Evolutionary conservation across 2,329 filamentous ascomycete species (phyloP), one percentile per base, ranked within the genome.

Genomic region (Taxawa tesnikishii): DNA sequence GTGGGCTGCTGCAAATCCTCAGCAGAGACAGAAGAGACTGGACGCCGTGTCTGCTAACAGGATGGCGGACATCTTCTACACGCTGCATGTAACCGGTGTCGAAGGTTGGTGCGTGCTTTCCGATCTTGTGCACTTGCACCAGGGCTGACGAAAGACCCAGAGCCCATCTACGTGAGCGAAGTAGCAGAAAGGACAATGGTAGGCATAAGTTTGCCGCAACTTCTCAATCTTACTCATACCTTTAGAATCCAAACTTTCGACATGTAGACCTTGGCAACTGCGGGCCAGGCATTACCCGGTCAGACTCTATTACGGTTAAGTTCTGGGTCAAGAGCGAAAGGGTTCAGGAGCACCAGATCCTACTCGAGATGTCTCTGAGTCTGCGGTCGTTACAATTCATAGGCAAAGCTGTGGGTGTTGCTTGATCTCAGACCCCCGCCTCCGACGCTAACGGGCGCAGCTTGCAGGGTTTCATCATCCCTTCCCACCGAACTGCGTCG

Each of bases 141-240:
- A 47, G 39, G 48, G 27, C 24, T 39, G 27, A 29, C 17, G 8
- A 23, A n/a, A 3, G 8, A 23, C 9, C 57, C 67, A 28, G 77
- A 83, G 11, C 85, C 88, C 0, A 60, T 94, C n/a, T 94, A 94
- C 53, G 73, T 94, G 46, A 94, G 85, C 49, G 88, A 96, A 58
- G 66, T 80, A 14, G 71, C 77, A 16, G 71, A 80, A 44, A 75
- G 75, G 47, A 76, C 82, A n/a, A 85, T 84, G 54, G 19, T 23
- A 23, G n/a, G 19, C 19, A 23, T 23, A 3, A n/a, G n/a, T n/a
- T n/a, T n/a, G n/a, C n/a, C n/a, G n/a, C n/a, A n/a, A n/a, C n/a
- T n/a, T n/a, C n/a, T n/a, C n/a, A n/a, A n/a, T n/a, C n/a, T n/a
- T 23, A 23, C 19, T 23, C 8, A 23, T 8, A 23, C 19, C 8